phyloP scores from a whole-genome alignment of 192 early-diverging fungal species.

The Paraglomus brasilianum region DNA sequence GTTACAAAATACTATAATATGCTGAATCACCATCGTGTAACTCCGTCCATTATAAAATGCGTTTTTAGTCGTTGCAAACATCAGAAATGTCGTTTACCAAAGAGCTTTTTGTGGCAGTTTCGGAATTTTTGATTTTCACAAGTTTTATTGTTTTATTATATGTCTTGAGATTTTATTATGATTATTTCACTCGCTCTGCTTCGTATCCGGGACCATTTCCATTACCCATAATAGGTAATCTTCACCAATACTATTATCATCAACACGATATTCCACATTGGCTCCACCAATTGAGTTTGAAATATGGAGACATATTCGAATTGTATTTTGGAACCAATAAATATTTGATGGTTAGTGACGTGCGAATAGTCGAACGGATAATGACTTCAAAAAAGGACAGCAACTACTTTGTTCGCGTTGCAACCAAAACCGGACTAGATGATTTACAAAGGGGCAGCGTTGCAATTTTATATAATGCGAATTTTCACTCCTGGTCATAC shows the following conservation, averaged over 20 bases:
- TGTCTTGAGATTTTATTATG: conserved; percentile 19
- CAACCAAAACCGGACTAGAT: neutral
- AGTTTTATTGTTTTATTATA: neutral
- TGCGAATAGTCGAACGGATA: neutral
- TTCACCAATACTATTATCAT: conserved; percentile 17
- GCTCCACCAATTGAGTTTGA: conserved; percentile 11
- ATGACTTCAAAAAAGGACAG: conserved; percentile 5
- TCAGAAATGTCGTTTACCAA: neutral
- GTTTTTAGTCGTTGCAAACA: neutral
- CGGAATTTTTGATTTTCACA: neutral
- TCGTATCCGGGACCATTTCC: conserved; percentile 18
- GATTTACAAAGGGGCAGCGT: neutral
- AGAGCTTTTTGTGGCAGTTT: neutral
- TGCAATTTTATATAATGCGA: conserved; percentile 7
- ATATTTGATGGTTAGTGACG: conserved; percentile 24
- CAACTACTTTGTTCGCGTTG: conserved; percentile 17
- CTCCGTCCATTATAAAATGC: no score
- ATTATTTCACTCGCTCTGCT: conserved; percentile 4
- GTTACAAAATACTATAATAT: no score
- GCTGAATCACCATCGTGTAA: no score
- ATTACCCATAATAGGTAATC: conserved; percentile 16
- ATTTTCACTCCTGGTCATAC: conserved; percentile 13
- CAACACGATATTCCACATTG: neutral
- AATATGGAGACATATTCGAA: conserved; percentile 21
- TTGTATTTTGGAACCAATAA: conserved; percentile 9